phyloP scores from a whole-genome alignment of 169 alveolate species.

The Plasmodium chabaudi region DNA sequence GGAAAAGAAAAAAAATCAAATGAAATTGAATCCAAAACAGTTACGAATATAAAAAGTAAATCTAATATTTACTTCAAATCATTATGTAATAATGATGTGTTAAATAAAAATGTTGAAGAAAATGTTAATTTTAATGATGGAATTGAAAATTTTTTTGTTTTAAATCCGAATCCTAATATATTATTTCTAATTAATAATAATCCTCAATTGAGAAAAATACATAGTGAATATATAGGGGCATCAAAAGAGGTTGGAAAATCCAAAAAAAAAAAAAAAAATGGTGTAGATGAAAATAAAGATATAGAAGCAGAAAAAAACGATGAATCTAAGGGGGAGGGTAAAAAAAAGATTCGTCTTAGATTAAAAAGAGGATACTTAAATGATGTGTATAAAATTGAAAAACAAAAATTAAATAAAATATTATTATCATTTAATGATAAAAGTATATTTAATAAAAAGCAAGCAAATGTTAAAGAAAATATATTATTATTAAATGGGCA shows the following conservation, averaged over 20 bases:
- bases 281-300: no score
- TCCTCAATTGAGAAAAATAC: background rate
- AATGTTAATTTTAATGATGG: slow-evolving; percentile 75
- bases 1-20: slow-evolving; percentile 2
- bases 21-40: background rate
- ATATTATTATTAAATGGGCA: slow-evolving; percentile 66
- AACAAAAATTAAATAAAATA: slow-evolving; percentile 19
- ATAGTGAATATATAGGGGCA: background rate
- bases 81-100: slow-evolving; percentile 17
- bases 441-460: slow-evolving; percentile 33
- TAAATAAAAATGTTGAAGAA: slow-evolving; percentile 37
- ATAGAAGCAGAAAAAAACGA: background rate
- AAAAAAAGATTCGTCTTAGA: slow-evolving; percentile 25
- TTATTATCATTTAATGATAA: slow-evolving; percentile 40
- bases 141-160: slow-evolving; percentile 23
- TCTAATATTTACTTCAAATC: slow-evolving; percentile 24
- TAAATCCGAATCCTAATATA: slow-evolving; percentile 46
- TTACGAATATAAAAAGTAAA: background rate
- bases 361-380: slow-evolving; percentile 66
- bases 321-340: background rate
- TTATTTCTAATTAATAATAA: slow-evolving; percentile 10
- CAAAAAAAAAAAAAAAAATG: no score
- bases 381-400: slow-evolving; percentile 59
- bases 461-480: slow-evolving; percentile 34
- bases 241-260: background rate